Base-by-base conservation (phyloP, 164 flowering plant genomes). In the Taxillus chinensis region DNA sequence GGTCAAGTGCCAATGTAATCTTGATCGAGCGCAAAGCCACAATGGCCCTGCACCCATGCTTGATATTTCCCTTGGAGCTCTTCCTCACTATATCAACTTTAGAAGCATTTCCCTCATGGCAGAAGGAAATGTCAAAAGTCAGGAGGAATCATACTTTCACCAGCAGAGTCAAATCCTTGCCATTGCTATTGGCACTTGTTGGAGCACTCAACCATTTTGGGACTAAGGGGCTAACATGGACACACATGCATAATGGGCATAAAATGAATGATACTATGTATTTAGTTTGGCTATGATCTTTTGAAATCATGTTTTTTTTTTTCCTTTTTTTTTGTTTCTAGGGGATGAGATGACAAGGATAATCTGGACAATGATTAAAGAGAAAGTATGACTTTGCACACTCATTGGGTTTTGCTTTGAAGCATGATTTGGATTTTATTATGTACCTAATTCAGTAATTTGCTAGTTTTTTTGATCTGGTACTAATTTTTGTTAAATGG, bases 331-430 rank as follows among this genome's bases (percentile, higher is more conserved):
- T 51, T 67, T 37, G 51, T 2, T 52, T 66, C n/a, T 57, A 93
- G 97, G 98, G 39, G 98, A 93, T 80, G 97, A 93, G 67, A 90
- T 93, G 98, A 72, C 98, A 17, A 76, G 98, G 74, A 70, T 93
- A 46, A 93, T 93, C 7, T 93, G 98, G 95, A 74, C 7, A 52
- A 79, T 81, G 95, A 86, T 93, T 38, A 93, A 90, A 57, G 97
- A 93, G 7, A 90, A 93, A 77, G 98, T 90, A 27, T 50, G 65
- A 27, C n/a, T 39, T 27, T 53, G 16, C 2, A 43, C 39, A 52
- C 5, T 61, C 16, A 41, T 13, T 17, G 15, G 46, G 3, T 55
- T 15, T 8, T 37, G n/a, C n/a, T 62, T 49, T n/a, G 3, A 15
- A 16, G 5, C 55, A 64, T 48, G 64, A 54, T 7, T 58, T 5